Conservation (phyloP, 2,329 filamentous ascomycete species). For the Fusarium gaditjirri region DNA sequence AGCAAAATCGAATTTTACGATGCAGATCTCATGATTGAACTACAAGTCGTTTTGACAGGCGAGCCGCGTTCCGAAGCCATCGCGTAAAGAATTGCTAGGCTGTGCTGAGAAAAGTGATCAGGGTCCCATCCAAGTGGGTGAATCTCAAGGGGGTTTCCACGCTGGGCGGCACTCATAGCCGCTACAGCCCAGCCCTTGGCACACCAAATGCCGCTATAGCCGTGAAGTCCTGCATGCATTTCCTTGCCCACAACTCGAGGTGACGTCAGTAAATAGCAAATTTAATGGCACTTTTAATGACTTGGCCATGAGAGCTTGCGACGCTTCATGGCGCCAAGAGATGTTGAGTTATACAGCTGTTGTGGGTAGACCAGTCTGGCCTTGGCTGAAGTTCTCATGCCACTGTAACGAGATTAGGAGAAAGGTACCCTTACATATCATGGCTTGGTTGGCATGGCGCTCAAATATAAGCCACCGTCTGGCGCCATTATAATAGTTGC, state of each 20-base stretch:
- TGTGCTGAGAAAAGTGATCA: conserved; percentile 12
- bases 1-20: not conserved
- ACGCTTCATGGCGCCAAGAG: conserved; percentile 33
- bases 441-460: not conserved
- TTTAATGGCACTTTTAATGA: conserved; percentile 17
- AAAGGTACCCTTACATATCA: not conserved
- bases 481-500: conserved; percentile 7
- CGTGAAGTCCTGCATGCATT: conserved; percentile 15
- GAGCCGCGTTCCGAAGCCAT: conserved; percentile 34
- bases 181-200: conserved; percentile 37
- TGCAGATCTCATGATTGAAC: not conserved
- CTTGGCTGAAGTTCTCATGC: not conserved
- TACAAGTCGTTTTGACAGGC: not conserved
- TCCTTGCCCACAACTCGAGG: conserved; percentile 7
- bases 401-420: conserved; percentile 7
- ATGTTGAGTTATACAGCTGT: conserved; percentile 17
- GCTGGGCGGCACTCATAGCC: conserved; percentile 29
- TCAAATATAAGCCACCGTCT: conserved; percentile 37
- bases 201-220: conserved; percentile 33
- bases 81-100: conserved; percentile 10
- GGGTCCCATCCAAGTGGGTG: conserved; percentile 16
- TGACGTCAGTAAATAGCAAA: conserved; percentile 39
- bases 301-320: conserved; percentile 34
- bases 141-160: conserved; percentile 3
- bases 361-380: conserved; percentile 25